These are phyloP conservation scores for Pseudogymnoascus sp. DNA, from an alignment of 2,329 filamentous ascomycete species.

Conservation along the genomic window DNA sequence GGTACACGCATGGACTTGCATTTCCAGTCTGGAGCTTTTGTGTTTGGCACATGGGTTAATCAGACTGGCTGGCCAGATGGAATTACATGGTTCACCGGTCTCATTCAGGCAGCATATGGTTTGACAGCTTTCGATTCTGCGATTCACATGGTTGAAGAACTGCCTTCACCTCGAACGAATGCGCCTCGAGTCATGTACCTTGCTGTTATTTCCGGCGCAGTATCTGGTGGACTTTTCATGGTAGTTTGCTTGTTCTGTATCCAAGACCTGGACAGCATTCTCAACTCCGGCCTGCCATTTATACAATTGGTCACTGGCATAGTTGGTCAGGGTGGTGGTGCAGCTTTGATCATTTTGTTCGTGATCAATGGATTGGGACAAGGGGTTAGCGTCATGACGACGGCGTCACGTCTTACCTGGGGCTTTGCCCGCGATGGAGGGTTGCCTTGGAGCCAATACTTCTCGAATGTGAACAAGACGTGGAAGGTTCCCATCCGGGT, in stretches of 20 bases:
- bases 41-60: conserved; percentile 44
- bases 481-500: conserved; percentile 46
- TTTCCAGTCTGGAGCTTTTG: conserved; percentile 42
- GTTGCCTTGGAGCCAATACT: conserved; percentile 36
- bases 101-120: conserved; percentile 48
- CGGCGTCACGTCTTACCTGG: conserved; percentile 44
- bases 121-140: conserved; percentile 50
- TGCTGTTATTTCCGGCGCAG: conserved; percentile 39
- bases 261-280: conserved; percentile 35
- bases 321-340: conserved; percentile 34
- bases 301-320: conserved; percentile 38
- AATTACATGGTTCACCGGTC: conserved; percentile 48
- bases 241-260: conserved; percentile 43
- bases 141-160: conserved; percentile 50
- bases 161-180: conserved; percentile 42
- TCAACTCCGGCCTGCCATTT: conserved; percentile 38
- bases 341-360: conserved; percentile 41
- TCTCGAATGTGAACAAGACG: conserved; percentile 34
- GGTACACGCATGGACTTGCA: conserved; percentile 35
- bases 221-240: conserved; percentile 44
- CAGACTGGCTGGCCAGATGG: conserved; percentile 44
- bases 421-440: conserved; percentile 47
- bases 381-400: conserved; percentile 42
- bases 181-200: conserved; percentile 44
- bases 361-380: conserved; percentile 48